Evolutionary conservation across 1,284 basidiomycete genomes (phyloP), one percentile per base, ranked within the genome.

Genomic region (Phellopilus nigrolimitatus): DNA sequence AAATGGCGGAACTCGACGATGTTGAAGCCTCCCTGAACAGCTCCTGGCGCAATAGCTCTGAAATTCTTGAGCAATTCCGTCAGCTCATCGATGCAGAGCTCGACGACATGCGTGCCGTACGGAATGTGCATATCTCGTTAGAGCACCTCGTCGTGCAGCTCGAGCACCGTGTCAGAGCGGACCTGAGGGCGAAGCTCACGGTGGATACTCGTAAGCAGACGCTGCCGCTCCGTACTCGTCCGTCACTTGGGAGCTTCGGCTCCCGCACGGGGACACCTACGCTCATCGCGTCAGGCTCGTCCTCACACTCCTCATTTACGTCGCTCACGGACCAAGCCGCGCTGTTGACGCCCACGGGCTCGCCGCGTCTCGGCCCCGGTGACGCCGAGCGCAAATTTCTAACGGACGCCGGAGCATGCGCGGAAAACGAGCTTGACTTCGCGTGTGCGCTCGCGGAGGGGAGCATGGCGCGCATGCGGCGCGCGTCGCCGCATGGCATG

Each of bases 81-180:
- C 64, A 70, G 4, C 75, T 78, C 47, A 66, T 79, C 3, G 69
- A 76, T 7, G 78, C 80, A 47, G 73, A 71, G 0, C 62, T 66
- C 22, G 72, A 71, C 44, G 77, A 80, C 38, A 62, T 85, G 2
- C 64, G 71, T 22, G 68, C 68, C 31, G 68, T 77, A 25, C 73
- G 75, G 33, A 66, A 63, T 34, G 70, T 67, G 40, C 71, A 75
- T 47, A 54, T 58, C 1, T 55, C 56, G n/a, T 56, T 62, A 10
- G 34, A 51, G 9, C 40, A 31, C 4, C 48, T 49, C 15, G 27
- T 49, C 27, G n/a, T 12, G 37, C 37, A 34, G 8, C 38, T 55
- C 13, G 47, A 54, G 25, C 15, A 34, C 13, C 10, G 34, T 9
- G 13, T 42, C 8, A 13, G n/a, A 68, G 68, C 21, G 7, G 17